Evolutionary conservation across 2,329 filamentous ascomycete species (phyloP).

Genomic region (Xylaria polymorpha): DNA sequence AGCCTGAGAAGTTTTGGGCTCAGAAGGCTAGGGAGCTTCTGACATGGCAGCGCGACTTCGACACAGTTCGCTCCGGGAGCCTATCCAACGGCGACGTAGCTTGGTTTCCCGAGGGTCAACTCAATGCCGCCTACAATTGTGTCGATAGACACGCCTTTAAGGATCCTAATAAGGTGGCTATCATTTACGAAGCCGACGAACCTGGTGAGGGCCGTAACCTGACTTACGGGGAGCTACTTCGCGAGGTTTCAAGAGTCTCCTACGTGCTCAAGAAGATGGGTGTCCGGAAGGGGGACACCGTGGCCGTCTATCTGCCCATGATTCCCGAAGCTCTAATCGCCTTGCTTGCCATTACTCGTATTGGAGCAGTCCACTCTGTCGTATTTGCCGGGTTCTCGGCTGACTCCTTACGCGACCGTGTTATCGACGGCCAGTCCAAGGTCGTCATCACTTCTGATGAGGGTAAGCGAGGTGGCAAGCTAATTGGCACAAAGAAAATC

Average conservation of each 20-base stretch:
- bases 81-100: slow-evolving; percentile 84
- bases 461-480: slow-evolving; percentile 96
- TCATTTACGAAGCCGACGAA: slow-evolving; percentile 99
- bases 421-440: slow-evolving; percentile 89
- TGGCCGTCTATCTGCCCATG: slow-evolving; percentile 98
- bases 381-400: slow-evolving; percentile 98
- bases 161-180: slow-evolving; percentile 90
- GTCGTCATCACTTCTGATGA: slow-evolving; percentile 98
- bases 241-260: slow-evolving; percentile 88
- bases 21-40: slow-evolving; percentile 87
- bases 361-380: slow-evolving; percentile 96
- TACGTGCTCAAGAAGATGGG: slow-evolving; percentile 94
- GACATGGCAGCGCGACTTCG: slow-evolving; percentile 90
- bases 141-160: slow-evolving; percentile 97
- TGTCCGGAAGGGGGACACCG: slow-evolving; percentile 95
- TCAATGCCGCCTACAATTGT: slow-evolving; percentile 98
- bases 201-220: slow-evolving; percentile 85
- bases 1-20: slow-evolving; percentile 92
- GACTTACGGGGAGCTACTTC: slow-evolving; percentile 91
- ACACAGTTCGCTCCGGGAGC: slow-evolving; percentile 84
- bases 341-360: slow-evolving; percentile 89
- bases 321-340: slow-evolving; percentile 95
- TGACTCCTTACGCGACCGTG: slow-evolving; percentile 94
- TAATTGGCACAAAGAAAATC: slow-evolving; percentile 98
- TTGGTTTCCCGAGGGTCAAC: slow-evolving; percentile 93